These are phyloP conservation scores for Nepenthes mirabilis DNA, from an alignment of 148 eudicot species.

Conservation along the genomic window DNA sequence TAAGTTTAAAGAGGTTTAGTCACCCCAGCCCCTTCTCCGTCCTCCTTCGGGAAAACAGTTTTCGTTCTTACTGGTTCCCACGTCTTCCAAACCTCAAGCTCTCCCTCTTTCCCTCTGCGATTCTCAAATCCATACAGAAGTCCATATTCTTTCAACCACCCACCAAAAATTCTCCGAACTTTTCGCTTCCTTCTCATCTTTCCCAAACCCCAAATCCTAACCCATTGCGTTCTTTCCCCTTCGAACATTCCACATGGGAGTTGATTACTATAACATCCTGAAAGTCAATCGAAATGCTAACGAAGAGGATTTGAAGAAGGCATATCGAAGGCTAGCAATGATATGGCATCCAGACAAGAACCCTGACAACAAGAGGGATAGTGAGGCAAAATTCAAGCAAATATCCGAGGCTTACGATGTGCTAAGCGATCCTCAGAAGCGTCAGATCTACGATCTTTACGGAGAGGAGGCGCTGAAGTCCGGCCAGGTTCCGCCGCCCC, in stretches of 20 bases:
- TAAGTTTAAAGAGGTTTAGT: too few species aligned
- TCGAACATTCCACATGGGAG: conserved; percentile 34
- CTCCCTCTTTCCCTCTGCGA: too few species aligned
- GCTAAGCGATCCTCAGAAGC: conserved; percentile 67
- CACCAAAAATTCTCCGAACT: too few species aligned
- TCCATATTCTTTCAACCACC: too few species aligned
- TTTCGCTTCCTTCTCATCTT: too few species aligned
- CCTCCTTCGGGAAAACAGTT: too few species aligned
- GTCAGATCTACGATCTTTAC: conserved; percentile 86
- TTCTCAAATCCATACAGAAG: too few species aligned
- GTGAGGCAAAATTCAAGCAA: conserved; percentile 83
- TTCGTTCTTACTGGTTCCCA: too few species aligned
- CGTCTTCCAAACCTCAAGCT: too few species aligned
- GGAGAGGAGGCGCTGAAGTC: conserved; percentile 84
- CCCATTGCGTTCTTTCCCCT: neutral
- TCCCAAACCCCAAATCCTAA: too few species aligned
- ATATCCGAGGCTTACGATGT: conserved; percentile 93
- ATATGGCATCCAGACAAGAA: conserved; percentile 81
- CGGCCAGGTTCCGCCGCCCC: conserved; percentile 54
- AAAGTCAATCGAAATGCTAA: conserved; percentile 81
- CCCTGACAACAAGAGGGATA: conserved; percentile 28
- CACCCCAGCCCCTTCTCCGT: too few species aligned
- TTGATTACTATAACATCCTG: conserved; percentile 71
- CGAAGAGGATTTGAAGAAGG: conserved; percentile 61
- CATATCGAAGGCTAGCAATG: conserved; percentile 74